Conservation (phyloP, 1,284 basidiomycete genomes). For the Cutaneotrichosporon sp. region DNA sequence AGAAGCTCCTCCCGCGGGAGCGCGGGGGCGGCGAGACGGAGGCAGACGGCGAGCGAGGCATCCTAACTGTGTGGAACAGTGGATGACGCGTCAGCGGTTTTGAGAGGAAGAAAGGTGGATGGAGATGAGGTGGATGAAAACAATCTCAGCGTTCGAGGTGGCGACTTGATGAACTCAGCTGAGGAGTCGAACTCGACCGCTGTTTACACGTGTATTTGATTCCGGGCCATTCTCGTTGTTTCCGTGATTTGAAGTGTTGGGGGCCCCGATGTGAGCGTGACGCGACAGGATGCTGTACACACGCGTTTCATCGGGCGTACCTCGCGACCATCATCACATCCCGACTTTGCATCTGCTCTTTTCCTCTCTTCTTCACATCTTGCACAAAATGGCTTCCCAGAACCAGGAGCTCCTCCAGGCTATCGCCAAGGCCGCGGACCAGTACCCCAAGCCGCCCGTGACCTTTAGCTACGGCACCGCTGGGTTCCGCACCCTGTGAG, state of each 20-base stretch:
- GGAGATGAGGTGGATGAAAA: neutral
- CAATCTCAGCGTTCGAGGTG: neutral
- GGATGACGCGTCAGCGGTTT: slow-evolving; percentile 15
- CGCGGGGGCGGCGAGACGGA: slow-evolving; percentile 12
- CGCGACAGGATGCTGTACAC: neutral
- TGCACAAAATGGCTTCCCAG: slow-evolving; percentile 5
- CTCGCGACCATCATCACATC: neutral
- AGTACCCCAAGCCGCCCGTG: slow-evolving; percentile 56
- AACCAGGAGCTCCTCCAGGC: slow-evolving; percentile 30
- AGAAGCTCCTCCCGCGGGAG: slow-evolving; percentile 15
- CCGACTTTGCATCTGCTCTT: no score
- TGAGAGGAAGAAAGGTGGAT: neutral
- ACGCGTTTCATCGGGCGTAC: neutral
- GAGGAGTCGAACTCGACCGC: no score
- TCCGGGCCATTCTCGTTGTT: neutral
- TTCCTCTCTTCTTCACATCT: neutral
- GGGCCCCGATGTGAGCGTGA: neutral
- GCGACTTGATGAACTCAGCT: no score
- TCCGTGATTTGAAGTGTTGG: neutral
- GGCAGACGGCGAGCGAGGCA: slow-evolving; percentile 32
- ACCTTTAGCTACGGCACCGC: slow-evolving; percentile 89
- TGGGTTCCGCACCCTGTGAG: slow-evolving; percentile 89
- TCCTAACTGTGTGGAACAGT: slow-evolving; percentile 15
- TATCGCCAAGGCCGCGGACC: slow-evolving; percentile 42
- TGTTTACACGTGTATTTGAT: neutral